Base-by-base conservation (phyloP, 2,329 filamentous ascomycete species). In the Aureobasidium vineae region DNA sequence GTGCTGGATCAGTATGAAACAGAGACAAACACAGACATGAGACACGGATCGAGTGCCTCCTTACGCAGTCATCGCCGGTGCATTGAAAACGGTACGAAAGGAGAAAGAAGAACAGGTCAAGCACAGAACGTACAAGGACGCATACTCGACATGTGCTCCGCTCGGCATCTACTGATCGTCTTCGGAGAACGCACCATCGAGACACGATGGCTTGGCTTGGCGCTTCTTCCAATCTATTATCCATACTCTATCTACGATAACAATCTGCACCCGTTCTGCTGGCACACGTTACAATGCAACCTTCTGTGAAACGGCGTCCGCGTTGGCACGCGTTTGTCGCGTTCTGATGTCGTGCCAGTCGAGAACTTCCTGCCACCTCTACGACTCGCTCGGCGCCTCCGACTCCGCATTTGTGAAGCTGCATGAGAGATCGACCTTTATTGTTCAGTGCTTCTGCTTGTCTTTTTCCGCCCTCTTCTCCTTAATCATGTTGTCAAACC, bases 401-500 rank as follows among this genome's bases (percentile, higher is more conserved):
- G 3, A 49, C 31, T 49, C 57, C 57, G 57, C 43, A 38, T 26
- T 26, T 19, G 28, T 19, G 16, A 31, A 23, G n/a, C 5, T 36
- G 57, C 57, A 61, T 59, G 28, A 31, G 26, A 31, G 26, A 19
- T n/a, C 47, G 5, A n/a, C 2, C n/a, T 54, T 36, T 31, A 23
- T 75, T 36, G 33, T 36, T 36, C 67, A 79, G 70, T 80, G 77
- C 72, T 76, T 76, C 71, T 75, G 73, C 67, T 76, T 77, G 63
- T 73, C 73, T 69, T 74, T 77, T 72, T 76, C 77, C 68, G 70
- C 73, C 68, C 72, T 71, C 73, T 79, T 78, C 72, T 74, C 71
- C 71, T 72, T 72, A n/a, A 83, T 79, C 66, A 81, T 69, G 19
- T 72, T 69, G 69, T 80, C 77, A 68, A 83, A 81, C 63, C 68